Evolutionary conservation across 2,329 filamentous ascomycete genomes (phyloP), one percentile per base, ranked within the genome.

Genomic region (Colletotrichum sp.): DNA sequence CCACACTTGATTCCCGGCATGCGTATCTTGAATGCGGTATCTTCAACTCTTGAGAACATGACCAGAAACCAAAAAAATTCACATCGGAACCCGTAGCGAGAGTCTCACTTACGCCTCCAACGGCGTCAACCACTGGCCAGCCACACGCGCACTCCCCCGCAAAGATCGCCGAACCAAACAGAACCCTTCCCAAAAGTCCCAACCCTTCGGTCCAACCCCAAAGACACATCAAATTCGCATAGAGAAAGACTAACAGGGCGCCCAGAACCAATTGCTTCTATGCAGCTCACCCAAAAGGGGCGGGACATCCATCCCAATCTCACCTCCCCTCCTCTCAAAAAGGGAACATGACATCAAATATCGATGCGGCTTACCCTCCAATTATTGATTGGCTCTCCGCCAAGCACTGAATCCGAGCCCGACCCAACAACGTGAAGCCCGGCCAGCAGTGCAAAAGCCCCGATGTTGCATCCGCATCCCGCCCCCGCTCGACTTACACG

Each of bases 21-120:
- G n/a, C 6, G 6, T 22, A 7, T 13, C 3, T 12, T 22, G 0
- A 2, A 13, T 13, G 0, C 12, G 1, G 11, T 2, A n/a, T n/a
- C 19, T 44, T n/a, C 1, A 2, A 44, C 19, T 44, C 5, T 44
- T 9, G 9, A 1, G 6, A 6, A 48, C 12, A 4, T 3, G 9
- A 12, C 39, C 19, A 22, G 5, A 48, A 13, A 8, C 6, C 1
- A 22, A 5, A 3, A 3, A 48, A 1, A 3, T 8, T 13, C 44
- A 48, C n/a, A 48, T 8, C n/a, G 12, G 3, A 48, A 22, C 44
- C 4, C 2, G 6, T 7, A 48, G 6, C 6, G 4, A 48, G 6
- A 48, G 19, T 48, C 44, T 22, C 6, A 48, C 44, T 13, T 3
- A 13, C 19, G 2, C 44, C 22, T 48, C 19, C 9, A 12, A 48